Base-by-base conservation (phyloP, 306 rosid species). In the Cajanus cajan region DNA sequence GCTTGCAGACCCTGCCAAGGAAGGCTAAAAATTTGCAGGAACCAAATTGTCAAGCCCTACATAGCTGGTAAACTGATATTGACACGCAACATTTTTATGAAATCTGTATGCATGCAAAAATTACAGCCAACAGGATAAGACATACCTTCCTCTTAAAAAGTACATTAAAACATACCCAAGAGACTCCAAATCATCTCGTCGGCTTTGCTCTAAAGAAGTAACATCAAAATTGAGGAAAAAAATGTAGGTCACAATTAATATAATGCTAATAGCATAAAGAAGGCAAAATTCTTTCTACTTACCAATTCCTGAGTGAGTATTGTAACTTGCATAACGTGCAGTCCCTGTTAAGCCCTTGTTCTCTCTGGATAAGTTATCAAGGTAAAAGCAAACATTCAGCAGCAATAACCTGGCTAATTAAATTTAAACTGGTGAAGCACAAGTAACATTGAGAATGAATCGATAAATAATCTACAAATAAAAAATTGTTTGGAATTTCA, bases 1-100 rank as follows among this genome's bases (percentile, higher is more conserved):
- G 92, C 93, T 78, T 86, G 86, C n/a, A 92, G 84, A 71, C 95
- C 97, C 82, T 92, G 97, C 97, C 95, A 92, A 68, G 97, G 97
- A 89, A 92, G 97, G 85, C 97, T 92, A 82, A 73, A 80, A 76
- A 65, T 28, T 71, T 47, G 58, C 6, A 70, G 69, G 64, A 58
- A 81, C 18, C 59, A 79, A 69, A 58, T 24, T 36, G 67, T 86
- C 51, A 67, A 58, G 37, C 15, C 40, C 3, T 64, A 73, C 21
- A 37, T 62, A 63, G 58, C 18, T 39, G 9, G 15, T 39, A 44
- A 48, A 64, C 18, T 40, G 33, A 18, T 25, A 68, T 7, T 58
- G 40, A 9, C 12, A 68, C 19, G 40, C 5, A 14, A 1, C 19
- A 9, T 41, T 47, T 75, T 43, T 44, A 43, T 41, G 18, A 68